Percentiles rank a stretch among this genome's conserved stretches.
phyloP scores from a whole-genome alignment of 2,329 filamentous ascomycete genomes.

The Colletotrichum musicola region DNA sequence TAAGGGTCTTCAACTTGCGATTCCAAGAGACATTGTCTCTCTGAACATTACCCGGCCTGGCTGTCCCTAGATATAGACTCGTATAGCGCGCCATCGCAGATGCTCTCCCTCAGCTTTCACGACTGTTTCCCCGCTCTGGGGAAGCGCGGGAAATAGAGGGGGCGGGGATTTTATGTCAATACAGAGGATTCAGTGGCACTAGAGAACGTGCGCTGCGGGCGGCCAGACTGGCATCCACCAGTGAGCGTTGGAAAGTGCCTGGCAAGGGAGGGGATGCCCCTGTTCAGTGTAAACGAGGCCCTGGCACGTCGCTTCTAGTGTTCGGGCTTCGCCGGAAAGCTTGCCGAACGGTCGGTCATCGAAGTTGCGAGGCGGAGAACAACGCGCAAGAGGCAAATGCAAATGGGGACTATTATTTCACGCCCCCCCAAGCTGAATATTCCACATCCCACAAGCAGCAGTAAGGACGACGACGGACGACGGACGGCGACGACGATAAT shows the following conservation, averaged over 20 bases:
- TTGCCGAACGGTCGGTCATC: not conserved
- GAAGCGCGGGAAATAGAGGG: not conserved
- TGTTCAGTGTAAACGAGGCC: not conserved
- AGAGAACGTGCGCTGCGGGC: not conserved
- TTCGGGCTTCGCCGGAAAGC: constrained; percentile 7
- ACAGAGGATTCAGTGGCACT: not conserved
- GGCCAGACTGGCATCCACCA: constrained; percentile 28
- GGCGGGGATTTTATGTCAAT: not conserved
- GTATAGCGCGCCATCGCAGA: too few species aligned
- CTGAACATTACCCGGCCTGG: too few species aligned
- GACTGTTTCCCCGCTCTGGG: constrained; percentile 4
- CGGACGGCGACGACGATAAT: too few species aligned
- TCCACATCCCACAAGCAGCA: too few species aligned
- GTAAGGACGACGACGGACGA: too few species aligned
- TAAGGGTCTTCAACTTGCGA: not conserved
- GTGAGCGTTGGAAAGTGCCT: not conserved
- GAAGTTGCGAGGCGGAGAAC: too few species aligned
- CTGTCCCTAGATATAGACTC: not conserved
- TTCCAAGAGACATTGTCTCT: not conserved
- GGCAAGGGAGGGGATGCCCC: not conserved
- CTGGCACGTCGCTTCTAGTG: not conserved
- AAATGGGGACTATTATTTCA: too few species aligned
- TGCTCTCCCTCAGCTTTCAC: not conserved
- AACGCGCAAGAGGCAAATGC: too few species aligned
- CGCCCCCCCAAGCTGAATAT: too few species aligned